phyloP scores from a whole-genome alignment of 768 basidiomycete species.

The Boletus pseudo-olivaceus region DNA sequence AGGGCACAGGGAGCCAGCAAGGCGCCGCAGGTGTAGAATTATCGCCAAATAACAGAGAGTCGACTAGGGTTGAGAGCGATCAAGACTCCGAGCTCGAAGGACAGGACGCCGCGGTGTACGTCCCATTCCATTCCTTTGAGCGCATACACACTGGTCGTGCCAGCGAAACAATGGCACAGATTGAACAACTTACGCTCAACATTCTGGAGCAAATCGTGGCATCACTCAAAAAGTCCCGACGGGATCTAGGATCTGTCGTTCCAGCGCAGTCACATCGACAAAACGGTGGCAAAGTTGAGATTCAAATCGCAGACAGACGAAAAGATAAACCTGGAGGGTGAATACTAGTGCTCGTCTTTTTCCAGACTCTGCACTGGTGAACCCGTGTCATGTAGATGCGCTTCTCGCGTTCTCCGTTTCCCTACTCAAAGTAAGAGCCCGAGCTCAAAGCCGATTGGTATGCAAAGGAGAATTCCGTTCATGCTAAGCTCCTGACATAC shows the following conservation, averaged over 20 bases:
- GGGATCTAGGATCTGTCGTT: neutral
- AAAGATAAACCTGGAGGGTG: constrained; percentile 33
- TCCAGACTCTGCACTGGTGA: neutral
- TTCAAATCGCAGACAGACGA: constrained; percentile 36
- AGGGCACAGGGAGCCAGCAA: neutral
- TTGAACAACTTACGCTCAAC: constrained; percentile 30
- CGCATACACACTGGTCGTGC: constrained; percentile 1
- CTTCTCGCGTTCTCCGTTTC: constrained; percentile 31
- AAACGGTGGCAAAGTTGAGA: constrained; percentile 25
- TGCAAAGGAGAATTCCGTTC: neutral
- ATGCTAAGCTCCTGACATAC: neutral
- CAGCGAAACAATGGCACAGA: constrained; percentile 25
- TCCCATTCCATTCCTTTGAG: neutral
- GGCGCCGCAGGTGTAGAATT: neutral
- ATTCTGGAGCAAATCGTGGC: constrained; percentile 32
- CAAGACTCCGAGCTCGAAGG: constrained; percentile 11
- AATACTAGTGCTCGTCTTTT: neutral
- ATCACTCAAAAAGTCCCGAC: constrained; percentile 9
- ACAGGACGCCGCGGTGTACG: constrained; percentile 4
- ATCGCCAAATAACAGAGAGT: neutral
- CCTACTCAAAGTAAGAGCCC: constrained; percentile 35
- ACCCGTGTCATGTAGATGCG: constrained; percentile 7
- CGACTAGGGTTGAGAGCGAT: constrained; percentile 4
- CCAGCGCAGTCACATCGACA: constrained; percentile 3
- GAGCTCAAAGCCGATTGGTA: constrained; percentile 44